These are phyloP conservation scores for Floccularia luteovirens DNA, from an alignment of 768 basidiomycete genomes.

Conservation along the genomic window DNA sequence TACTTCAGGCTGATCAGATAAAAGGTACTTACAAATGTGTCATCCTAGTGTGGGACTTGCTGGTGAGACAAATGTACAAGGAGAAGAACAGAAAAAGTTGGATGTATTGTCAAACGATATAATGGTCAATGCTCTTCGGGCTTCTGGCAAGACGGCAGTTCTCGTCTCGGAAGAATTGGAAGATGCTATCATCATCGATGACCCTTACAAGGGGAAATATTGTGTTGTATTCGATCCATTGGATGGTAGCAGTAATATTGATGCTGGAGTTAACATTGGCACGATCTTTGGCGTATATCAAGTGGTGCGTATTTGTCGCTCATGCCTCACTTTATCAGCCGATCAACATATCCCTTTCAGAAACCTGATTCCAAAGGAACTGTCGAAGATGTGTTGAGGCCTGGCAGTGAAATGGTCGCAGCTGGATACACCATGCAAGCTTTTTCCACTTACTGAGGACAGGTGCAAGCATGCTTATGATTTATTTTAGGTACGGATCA, in stretches of 20 bases:
- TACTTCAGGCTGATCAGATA: conserved; percentile 2
- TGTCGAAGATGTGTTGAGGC: conserved; percentile 82
- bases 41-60: conserved; percentile 85
- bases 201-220: conserved; percentile 75
- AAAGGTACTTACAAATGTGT: conserved; percentile 3
- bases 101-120: conserved; percentile 98
- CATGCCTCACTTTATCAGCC: no score
- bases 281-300: conserved; percentile 97
- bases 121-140: conserved; percentile 95
- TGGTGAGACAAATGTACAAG: conserved; percentile 94
- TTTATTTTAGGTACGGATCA: conserved; percentile 59
- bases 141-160: conserved; percentile 94
- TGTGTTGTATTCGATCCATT: conserved; percentile 98
- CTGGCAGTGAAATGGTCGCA: conserved; percentile 95
- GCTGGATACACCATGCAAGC: conserved; percentile 94
- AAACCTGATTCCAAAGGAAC: conserved; percentile 70
- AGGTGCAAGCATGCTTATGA: conserved; percentile 1
- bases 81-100: conserved; percentile 99
- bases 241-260: conserved; percentile 95
- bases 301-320: conserved; percentile 51
- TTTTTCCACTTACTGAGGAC: conserved; percentile 1
- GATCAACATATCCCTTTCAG: no score
- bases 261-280: conserved; percentile 96
- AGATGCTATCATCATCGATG: conserved; percentile 86
- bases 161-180: conserved; percentile 96